Percentiles rank a stretch among this genome's conserved stretches.
Conservation (phyloP, 208 protist genomes). For the Trypanosoma melophagium region DNA sequence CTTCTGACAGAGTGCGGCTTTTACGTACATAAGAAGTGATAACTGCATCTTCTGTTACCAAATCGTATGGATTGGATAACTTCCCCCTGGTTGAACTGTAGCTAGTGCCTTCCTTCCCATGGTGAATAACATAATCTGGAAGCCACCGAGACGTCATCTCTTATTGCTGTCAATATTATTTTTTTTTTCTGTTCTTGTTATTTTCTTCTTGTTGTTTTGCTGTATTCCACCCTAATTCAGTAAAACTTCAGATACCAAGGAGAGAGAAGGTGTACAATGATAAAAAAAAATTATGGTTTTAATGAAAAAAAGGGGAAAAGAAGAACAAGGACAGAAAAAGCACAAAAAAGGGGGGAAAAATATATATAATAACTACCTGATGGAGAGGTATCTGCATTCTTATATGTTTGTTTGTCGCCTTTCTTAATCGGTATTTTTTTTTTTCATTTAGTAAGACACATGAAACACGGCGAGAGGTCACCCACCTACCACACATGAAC, state of each 20-base stretch:
- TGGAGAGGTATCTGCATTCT: neutral
- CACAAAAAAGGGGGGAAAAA: constrained; percentile 22
- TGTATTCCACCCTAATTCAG: no score
- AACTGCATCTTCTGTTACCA: constrained; percentile 68
- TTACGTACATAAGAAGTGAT: constrained; percentile 43
- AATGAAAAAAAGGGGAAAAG: neutral
- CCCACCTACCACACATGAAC: neutral
- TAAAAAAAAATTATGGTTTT: neutral
- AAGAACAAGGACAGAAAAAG: constrained; percentile 10
- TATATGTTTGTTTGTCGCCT: neutral
- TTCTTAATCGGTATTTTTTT: neutral
- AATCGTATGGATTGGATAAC: constrained; percentile 73
- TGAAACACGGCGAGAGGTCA: neutral
- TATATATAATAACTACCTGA: constrained; percentile 8
- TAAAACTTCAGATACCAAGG: neutral
- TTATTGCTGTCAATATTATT: neutral
- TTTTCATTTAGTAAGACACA: constrained; percentile 6
- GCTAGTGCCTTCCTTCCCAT: constrained; percentile 44
- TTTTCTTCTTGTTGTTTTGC: neutral
- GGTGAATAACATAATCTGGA: constrained; percentile 77
- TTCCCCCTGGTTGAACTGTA: constrained; percentile 72
- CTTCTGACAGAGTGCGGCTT: constrained; percentile 35
- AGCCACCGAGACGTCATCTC: constrained; percentile 68
- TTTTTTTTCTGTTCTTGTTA: neutral
- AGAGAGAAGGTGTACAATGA: constrained; percentile 4